Evolutionary conservation across 2,329 filamentous ascomycete genomes (phyloP), one percentile per base, ranked within the genome.

Genomic region (Aspergillus sp.): DNA sequence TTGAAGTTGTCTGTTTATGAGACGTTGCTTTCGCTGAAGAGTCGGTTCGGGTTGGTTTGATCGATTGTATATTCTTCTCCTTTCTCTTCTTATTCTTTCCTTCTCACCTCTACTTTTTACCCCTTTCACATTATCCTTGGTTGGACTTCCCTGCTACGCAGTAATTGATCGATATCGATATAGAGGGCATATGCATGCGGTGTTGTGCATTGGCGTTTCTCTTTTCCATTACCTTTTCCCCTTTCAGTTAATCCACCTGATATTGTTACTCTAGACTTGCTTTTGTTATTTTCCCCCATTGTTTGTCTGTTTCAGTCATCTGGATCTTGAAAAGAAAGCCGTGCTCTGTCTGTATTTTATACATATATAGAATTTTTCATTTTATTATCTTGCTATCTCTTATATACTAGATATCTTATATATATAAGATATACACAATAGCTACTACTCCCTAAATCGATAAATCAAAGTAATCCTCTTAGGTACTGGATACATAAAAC

Each of bases 1-100:
- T 59, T 85, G 60, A 85, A 86, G 72, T 68, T 89, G 51, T 80
- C 79, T 55, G 68, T 81, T n/a, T 89, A 87, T 72, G 86, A 89
- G 75, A 77, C 76, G 39, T 83, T 84, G 68, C 71, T 88, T 45
- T 80, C 77, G 54, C 53, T 84, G 10, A 81, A 84, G 69, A 80
- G 81, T 55, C 69, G 80, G 57, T 65, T 86, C 54, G 83, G 84
- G 19, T 65, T 83, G 48, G n/a, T 25, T 15, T 59, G 52, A 28
- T 32, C 2, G 3, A 21, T 30, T 38, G 25, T 47, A 23, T 51
- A 39, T 30, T 55, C 6, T 47, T 10, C 43, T 32, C 43, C 43
- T 43, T 57, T 48, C 10, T 61, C n/a, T 57, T 38, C 23, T 51
- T 43, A 2, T 25, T 19, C n/a, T 45, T 45, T 28, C 39, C 32